These are phyloP conservation scores for Phytophthora idaei DNA, from an alignment of 352 stramenopile genomes.

Conservation along the genomic window DNA sequence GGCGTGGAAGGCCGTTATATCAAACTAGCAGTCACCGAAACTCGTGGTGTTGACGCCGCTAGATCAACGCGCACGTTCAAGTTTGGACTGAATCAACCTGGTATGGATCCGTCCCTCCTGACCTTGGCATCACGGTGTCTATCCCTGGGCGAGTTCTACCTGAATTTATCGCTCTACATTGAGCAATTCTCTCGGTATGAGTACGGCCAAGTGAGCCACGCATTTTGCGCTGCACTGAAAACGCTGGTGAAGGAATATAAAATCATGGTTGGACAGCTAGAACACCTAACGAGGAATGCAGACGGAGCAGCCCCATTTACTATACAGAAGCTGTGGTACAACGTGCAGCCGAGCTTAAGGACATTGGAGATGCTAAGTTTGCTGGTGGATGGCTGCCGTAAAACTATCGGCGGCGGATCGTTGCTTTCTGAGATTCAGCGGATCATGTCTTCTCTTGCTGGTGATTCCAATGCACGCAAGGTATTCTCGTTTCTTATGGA, in stretches of 20 bases:
- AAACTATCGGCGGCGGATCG: constrained; percentile 86
- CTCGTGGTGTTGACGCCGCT: constrained; percentile 29
- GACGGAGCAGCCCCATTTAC: constrained; percentile 52
- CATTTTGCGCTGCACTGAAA: constrained; percentile 93
- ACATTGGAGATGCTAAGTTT: constrained; percentile 93
- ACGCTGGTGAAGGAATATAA: constrained; percentile 93
- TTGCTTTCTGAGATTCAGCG: constrained; percentile 92
- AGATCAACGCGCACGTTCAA: constrained; percentile 51
- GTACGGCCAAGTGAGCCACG: constrained; percentile 94
- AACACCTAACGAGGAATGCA: constrained; percentile 70
- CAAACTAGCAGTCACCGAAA: constrained; percentile 64
- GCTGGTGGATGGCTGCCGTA: constrained; percentile 74
- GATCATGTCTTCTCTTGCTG: constrained; percentile 78
- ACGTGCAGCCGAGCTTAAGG: constrained; percentile 90
- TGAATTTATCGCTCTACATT: constrained; percentile 78
- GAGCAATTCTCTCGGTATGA: constrained; percentile 89
- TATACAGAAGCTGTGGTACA: constrained; percentile 93
- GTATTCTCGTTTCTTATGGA: constrained; percentile 89
- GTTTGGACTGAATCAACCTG: constrained; percentile 73
- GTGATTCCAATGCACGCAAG: constrained; percentile 77
- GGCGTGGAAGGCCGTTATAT: constrained; percentile 87
- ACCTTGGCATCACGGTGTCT: constrained; percentile 74
- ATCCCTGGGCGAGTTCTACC: constrained; percentile 75
- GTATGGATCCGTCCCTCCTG: constrained; percentile 84
- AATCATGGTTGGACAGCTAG: constrained; percentile 91